Base-by-base conservation (phyloP, 2,329 filamentous ascomycete genomes). In the Mollisia scopiformis region DNA sequence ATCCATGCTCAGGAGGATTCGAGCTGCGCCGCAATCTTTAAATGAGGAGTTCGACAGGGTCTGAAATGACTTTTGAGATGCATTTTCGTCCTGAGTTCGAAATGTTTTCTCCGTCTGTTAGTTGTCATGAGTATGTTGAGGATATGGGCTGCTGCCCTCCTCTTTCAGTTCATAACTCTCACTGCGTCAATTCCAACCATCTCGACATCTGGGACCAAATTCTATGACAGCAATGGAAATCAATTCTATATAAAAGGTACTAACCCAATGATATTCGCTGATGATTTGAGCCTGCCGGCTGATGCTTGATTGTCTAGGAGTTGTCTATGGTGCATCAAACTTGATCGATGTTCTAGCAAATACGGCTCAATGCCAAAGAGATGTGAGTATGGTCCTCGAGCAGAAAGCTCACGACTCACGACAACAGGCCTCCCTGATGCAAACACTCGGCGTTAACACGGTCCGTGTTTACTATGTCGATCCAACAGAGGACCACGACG, bases 191-290 rank as follows among this genome's bases (percentile, higher is more conserved):
- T 84, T 46, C 75, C 81, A 23, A 76, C 78, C 21, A 77, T 85
- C 59, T 77, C 80, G 54, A 75, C 78, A 25, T 84, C 88, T 56
- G 91, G 91, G 55, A 88, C 88, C 78, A 96, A 95, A 77, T 92
- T 96, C 80, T 95, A 94, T 79, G 87, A 86, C 68, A 85, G 84
- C 69, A 84, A 93, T 72, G 91, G 91, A 66, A 81, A 87, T 33
- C 91, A 95, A 72, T 95, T 90, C 80, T 94, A 86, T 75, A 83
- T 94, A 75, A 94, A 93, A 78, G 91, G 91, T 89, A 75, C 2
- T n/a, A 21, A 46, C 6, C 46, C n/a, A 23, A 16, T 47, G 14
- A 21, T 13, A n/a, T 27, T 53, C 72, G 52, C 14, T n/a, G 14
- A n/a, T 16, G 16, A 41, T 57, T 28, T 28, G 39, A 55, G 19